Evolutionary conservation across 176 grass and related monocot species (phyloP), one percentile per base, ranked within the genome.

Genomic region (Typha latifolia): DNA sequence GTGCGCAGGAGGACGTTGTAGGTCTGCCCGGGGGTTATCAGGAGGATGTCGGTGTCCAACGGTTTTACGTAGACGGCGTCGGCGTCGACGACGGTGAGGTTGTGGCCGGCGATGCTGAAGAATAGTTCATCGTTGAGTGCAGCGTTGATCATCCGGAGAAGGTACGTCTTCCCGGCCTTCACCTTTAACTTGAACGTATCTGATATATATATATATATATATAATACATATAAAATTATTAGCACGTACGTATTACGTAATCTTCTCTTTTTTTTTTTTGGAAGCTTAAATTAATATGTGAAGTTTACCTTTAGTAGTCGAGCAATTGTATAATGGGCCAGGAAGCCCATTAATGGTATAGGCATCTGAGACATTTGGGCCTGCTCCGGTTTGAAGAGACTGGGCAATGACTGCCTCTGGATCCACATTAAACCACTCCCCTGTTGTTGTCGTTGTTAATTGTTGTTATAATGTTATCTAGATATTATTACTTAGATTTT

Each of bases 1-100:
- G 87, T 69, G 27, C 47, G 80, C 62, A 95, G 83, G 63, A 95
- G 86, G 49, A 90, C 86, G 52, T 90, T 82, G 72, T 74, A 79
- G 71, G 90, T 95, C 72, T 90, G 90, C 2, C 90, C 86, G 0
- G 90, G 90, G 22, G 86, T 72, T 31, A 87, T 69, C 13, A 95
- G 67, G 12, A 95, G 73, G 48, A 81, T n/a, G 18, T 86, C 63
- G 12, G 83, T 84, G 27, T 79, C 51, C 50, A 90, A 84, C 5
- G 90, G 86, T 75, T 90, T 90, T 1, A 85, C 82, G 61, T 90
- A 82, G 49, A 77, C 0, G 32, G 79, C 86, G 48, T 85, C 86
- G 1, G 79, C 82, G 18, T 90, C 86, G 8, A 90, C 79, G 0
- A 90, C 71, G 75, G 86, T 85, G 32, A 90, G 82, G 12, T 67